Base-by-base conservation (phyloP, 805 yeast genomes). In the Barnettozyma siamensis region DNA sequence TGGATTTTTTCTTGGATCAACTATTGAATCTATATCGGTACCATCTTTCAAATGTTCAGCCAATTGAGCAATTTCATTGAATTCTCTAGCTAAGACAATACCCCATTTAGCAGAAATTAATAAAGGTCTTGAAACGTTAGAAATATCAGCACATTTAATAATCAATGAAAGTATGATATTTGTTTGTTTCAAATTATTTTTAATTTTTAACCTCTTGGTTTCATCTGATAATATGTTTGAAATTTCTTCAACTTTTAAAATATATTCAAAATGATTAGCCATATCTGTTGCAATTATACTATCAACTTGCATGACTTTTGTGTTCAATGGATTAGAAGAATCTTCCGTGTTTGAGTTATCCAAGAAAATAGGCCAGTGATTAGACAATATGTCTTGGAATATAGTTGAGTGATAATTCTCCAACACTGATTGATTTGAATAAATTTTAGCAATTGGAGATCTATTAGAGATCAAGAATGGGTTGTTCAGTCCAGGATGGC, bases 401-500 rank as follows among this genome's bases (percentile, higher is more conserved):
- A 85, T 72, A 7, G 81, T 72, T 9, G 78, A 70, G 62, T 93
- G 99, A 64, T 77, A 88, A 56, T 79, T 78, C 62, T 93, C 99
- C 51, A 93, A 69, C 2, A 85, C 83, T 7, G 91, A 81, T 40
- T 75, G 65, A 48, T 79, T 79, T 37, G 78, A 68, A 63, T 76
- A 89, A 13, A 76, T 53, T 41, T 63, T 58, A 3, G 91, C 76
- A 19, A 88, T 69, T 10, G 88, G 87, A 0, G 93, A 73, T 8
- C 70, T 59, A 51, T 76, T 59, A 44, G 74, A 67, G 19, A 69
- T 65, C 59, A 91, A 65, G 49, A 88, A 78, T 29, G 77, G 75
- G 60, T 88, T 87, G 12, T 95, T 88, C n/a, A 88, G 78, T 2
- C 98, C 99, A 1, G 98, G 98, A 62, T 93, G 99, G 18, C 96